Conservation (phyloP, 257 asterid genomes). For the Paulownia fortunei region DNA sequence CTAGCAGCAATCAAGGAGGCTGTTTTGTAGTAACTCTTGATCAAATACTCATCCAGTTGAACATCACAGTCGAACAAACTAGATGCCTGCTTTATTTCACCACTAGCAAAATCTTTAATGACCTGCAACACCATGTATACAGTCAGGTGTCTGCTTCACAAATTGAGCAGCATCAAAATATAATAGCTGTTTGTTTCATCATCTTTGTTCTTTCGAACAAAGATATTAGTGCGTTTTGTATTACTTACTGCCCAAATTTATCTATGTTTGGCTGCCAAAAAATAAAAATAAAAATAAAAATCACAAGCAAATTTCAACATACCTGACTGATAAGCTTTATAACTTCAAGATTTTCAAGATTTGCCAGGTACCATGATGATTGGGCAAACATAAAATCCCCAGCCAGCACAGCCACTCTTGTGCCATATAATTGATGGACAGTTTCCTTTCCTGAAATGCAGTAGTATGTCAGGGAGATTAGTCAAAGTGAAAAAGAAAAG, state of each 20-base stretch:
- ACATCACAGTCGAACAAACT: conserved; percentile 87
- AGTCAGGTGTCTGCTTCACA: not conserved
- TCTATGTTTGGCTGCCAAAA: not conserved
- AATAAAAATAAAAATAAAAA: not conserved
- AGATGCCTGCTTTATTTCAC: conserved; percentile 96
- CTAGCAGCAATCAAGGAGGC: conserved; percentile 96
- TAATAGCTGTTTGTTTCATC: not conserved
- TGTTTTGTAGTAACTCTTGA: conserved; percentile 93
- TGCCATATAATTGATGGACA: conserved; percentile 88
- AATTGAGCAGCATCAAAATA: not conserved
- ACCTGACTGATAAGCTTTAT: conserved; percentile 98
- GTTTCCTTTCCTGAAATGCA: conserved; percentile 77
- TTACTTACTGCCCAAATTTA: not conserved
- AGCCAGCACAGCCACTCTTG: conserved; percentile 90
- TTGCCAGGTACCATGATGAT: conserved; percentile 97
- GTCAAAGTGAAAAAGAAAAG: not conserved
- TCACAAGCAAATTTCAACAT: not conserved
- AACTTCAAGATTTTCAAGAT: conserved; percentile 93
- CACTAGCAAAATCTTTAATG: conserved; percentile 95
- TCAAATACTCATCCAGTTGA: conserved; percentile 77
- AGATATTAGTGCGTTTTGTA: not conserved
- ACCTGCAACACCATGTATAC: conserved; percentile 52
- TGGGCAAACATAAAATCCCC: conserved; percentile 99
- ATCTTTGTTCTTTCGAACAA: not conserved
- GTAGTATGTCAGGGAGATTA: not conserved